Conservation (phyloP, 1,284 basidiomycete genomes). For the Fistulinella cinereoalba region DNA sequence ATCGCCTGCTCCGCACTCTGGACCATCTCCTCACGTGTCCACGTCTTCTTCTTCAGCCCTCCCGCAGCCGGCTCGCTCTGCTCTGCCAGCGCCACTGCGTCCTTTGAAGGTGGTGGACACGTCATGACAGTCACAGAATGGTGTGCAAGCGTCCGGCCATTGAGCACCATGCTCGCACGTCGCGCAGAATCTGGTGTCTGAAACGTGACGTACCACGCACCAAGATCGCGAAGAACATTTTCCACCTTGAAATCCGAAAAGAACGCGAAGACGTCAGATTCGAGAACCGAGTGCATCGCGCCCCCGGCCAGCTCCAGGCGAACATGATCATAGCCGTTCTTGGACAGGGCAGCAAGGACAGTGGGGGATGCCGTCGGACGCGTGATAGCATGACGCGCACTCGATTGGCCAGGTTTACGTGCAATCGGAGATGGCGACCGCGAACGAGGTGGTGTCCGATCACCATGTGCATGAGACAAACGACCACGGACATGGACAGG, state of each 20-base stretch:
- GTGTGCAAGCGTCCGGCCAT: conserved; percentile 52
- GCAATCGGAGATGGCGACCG: conserved; percentile 49
- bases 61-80: conserved; percentile 44
- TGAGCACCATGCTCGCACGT: conserved; percentile 58
- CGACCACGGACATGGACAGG: conserved; percentile 28
- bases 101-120: conserved; percentile 48
- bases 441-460: conserved; percentile 33
- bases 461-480: conserved; percentile 17
- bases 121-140: conserved; percentile 58
- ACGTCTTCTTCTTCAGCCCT: conserved; percentile 40
- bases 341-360: conserved; percentile 53
- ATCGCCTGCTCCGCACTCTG: conserved; percentile 61
- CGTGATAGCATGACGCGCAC: conserved; percentile 33
- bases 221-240: conserved; percentile 64
- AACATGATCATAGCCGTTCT: conserved; percentile 65
- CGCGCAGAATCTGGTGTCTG: conserved; percentile 54
- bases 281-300: conserved; percentile 50
- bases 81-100: conserved; percentile 31
- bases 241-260: conserved; percentile 65
- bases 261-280: conserved; percentile 60
- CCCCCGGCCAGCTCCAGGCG: conserved; percentile 52
- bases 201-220: conserved; percentile 72
- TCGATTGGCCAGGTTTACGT: conserved; percentile 36
- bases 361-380: conserved; percentile 47
- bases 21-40: conserved; percentile 59